phyloP scores from a whole-genome alignment of 805 yeast genomes.

The Cyberlindnera mrakii region DNA sequence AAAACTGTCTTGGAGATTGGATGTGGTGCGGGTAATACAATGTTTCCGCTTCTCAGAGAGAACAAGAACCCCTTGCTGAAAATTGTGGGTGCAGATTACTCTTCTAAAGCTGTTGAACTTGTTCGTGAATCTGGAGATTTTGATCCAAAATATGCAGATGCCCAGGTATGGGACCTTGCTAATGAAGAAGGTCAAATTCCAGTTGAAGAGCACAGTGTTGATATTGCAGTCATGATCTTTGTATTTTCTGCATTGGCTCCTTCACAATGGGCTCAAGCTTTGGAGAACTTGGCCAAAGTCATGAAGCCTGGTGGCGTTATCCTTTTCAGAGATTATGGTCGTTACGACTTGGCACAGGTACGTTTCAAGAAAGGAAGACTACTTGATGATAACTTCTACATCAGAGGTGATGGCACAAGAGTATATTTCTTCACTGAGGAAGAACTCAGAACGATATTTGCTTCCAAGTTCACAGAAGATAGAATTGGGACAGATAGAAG shows the following conservation, averaged over 20 bases:
- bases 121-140: constrained; percentile 63
- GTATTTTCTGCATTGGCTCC: constrained; percentile 92
- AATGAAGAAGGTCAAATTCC: constrained; percentile 71
- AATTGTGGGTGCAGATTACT: constrained; percentile 84
- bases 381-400: constrained; percentile 88
- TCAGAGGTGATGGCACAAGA: constrained; percentile 96
- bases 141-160: constrained; percentile 57
- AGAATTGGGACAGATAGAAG: constrained; percentile 88
- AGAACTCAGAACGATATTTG: constrained; percentile 72
- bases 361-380: constrained; percentile 85
- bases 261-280: constrained; percentile 81
- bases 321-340: constrained; percentile 88
- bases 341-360: constrained; percentile 93
- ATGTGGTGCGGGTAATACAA: constrained; percentile 97
- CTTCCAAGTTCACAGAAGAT: constrained; percentile 54
- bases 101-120: constrained; percentile 82
- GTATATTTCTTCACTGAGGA: constrained; percentile 97
- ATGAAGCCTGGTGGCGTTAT: constrained; percentile 92
- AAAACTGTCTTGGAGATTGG: constrained; percentile 84
- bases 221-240: constrained; percentile 90
- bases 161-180: constrained; percentile 94
- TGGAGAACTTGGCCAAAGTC: constrained; percentile 59
- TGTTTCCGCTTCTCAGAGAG: constrained; percentile 81
- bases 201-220: constrained; percentile 74
- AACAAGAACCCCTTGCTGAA: constrained; percentile 73